Conservation (phyloP, 2,329 filamentous ascomycete species). For the Cladobotryum mycophilum region DNA sequence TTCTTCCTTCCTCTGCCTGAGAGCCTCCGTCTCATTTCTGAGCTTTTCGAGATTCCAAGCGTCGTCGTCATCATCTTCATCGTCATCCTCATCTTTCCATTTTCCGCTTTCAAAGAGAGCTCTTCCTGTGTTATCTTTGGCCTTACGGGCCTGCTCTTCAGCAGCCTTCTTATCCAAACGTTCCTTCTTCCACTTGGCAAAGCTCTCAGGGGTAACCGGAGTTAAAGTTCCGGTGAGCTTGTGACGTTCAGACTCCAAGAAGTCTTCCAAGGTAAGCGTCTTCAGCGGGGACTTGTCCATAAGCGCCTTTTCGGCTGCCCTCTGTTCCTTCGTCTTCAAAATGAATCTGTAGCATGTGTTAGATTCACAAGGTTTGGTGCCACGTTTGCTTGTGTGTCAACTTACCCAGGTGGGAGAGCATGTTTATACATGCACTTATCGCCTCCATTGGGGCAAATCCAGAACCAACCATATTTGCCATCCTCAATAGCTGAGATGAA, state of each 20-base stretch:
- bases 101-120: conserved; percentile 95
- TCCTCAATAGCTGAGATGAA: conserved; percentile 98
- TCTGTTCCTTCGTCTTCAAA: conserved; percentile 95
- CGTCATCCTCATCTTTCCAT: conserved; percentile 67
- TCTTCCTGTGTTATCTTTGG: conserved; percentile 92
- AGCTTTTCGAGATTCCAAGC: conserved; percentile 78
- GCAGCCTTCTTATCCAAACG: conserved; percentile 92
- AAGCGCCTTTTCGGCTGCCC: conserved; percentile 88
- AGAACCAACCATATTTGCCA: conserved; percentile 99
- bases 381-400: conserved; percentile 18
- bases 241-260: conserved; percentile 91
- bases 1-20: conserved; percentile 70
- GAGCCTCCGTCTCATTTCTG: conserved; percentile 74
- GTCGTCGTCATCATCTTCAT: conserved; percentile 59
- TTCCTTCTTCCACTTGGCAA: conserved; percentile 96
- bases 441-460: conserved; percentile 92
- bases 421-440: conserved; percentile 99
- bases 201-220: conserved; percentile 85
- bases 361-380: conserved; percentile 54
- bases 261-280: conserved; percentile 93
- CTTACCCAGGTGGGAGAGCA: conserved; percentile 86
- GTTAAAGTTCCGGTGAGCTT: conserved; percentile 89
- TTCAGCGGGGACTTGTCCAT: conserved; percentile 93
- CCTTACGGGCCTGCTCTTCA: conserved; percentile 80
- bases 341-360: conserved; percentile 60